Base-by-base conservation (phyloP, 176 grass and related monocot genomes). In the Oropetium thomaeum region DNA sequence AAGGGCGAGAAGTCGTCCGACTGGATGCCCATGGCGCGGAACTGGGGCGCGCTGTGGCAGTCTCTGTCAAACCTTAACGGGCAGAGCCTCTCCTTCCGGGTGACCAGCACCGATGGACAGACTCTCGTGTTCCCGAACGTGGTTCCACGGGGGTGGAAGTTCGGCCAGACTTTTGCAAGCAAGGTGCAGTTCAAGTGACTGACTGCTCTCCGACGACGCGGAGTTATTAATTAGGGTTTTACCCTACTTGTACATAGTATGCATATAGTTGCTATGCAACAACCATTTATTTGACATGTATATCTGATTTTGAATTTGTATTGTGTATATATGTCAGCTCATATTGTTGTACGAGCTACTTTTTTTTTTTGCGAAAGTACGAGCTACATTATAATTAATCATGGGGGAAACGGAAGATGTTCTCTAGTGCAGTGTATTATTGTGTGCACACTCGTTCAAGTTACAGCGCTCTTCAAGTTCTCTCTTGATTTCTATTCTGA, bases 1-100 rank as follows among this genome's bases (percentile, higher is more conserved):
- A 82, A 71, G 62, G 43, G 79, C 28, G 39, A 73, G 0, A 17
- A 25, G 17, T 67, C 48, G 0, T 11, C 57, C 0, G 42, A 59
- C 4, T 87, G 73, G 85, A 78, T 30, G 39, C 31, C 55, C 19
- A 83, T 78, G 85, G 40, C 58, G 1, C 74, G 79, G 31, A 87
- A 87, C 35, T 64, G 60, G 58, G 85, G 85, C 0, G 85, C 57
- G 7, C 76, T 82, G 16, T 82, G 85, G 85, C 85, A 74, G 4
- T 78, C 85, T 7, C 53, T 65, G 2, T 35, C 13, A 0, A 49
- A 64, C 9, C 43, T 87, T 1, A 66, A 43, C 0, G 31, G n/a
- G 0, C 58, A 87, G 4, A 54, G 16, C 3, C 61, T 79, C 11
- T 87, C 85, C 1, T 83, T 87, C 15, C 31, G 17, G 47, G 6